Evolutionary conservation across 768 basidiomycete genomes (phyloP).

Genomic region (Pleurotus citrinopileatus): DNA sequence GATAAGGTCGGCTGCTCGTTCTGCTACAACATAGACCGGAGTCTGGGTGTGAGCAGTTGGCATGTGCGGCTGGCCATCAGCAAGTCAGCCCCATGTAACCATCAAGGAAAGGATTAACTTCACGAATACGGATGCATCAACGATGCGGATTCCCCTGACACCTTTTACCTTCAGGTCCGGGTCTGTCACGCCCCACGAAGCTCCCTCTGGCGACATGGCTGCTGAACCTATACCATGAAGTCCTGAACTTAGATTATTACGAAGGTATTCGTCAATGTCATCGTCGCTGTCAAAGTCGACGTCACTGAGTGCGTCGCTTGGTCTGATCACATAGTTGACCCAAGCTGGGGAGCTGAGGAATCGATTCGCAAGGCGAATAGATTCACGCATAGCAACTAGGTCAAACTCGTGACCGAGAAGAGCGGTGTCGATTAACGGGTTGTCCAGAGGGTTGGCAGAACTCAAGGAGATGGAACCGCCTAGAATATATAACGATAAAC

Average conservation of each 20-base stretch:
- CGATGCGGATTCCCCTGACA: conserved; percentile 28
- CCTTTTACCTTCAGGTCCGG: conserved; percentile 35
- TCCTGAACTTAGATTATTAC: conserved; percentile 17
- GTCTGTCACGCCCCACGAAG: conserved; percentile 32
- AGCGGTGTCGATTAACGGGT: conserved; percentile 49
- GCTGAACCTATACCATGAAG: conserved; percentile 33
- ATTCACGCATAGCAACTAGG: conserved; percentile 23
- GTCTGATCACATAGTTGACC: conserved; percentile 22
- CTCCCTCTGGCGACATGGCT: conserved; percentile 26
- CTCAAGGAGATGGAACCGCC: conserved; percentile 37
- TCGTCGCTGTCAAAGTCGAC: conserved; percentile 22
- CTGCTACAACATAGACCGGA: conserved; percentile 26
- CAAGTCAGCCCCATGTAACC: neutral
- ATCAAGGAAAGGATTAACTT: conserved; percentile 8
- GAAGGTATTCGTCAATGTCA: conserved; percentile 22
- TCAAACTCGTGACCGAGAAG: conserved; percentile 34
- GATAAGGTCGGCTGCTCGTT: conserved; percentile 27
- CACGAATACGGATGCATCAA: conserved; percentile 37
- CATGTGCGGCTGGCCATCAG: conserved; percentile 18
- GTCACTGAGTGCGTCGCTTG: conserved; percentile 14
- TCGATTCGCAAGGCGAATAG: conserved; percentile 18
- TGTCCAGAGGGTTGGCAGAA: conserved; percentile 41
- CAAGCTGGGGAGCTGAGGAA: conserved; percentile 25
- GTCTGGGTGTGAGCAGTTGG: conserved; percentile 26
- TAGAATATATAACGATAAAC: conserved; percentile 11